Evolutionary conservation across 208 protist genomes (phyloP), one percentile per base, ranked within the genome.

Genomic region (Leishmania lainsoni): DNA sequence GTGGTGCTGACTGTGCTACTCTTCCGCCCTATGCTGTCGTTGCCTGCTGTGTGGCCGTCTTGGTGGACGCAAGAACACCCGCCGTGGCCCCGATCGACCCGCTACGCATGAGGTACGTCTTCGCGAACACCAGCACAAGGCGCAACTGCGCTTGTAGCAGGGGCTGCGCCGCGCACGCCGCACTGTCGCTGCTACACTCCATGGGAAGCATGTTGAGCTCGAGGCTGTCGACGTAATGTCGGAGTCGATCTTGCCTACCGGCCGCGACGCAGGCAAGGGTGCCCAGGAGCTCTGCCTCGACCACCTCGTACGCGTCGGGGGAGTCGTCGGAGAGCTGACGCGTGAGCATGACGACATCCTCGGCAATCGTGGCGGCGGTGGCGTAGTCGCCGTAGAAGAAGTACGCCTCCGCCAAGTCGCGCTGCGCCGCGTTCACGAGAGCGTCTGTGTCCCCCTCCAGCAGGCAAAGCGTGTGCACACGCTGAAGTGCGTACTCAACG

Each of bases 401-500:
- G 79, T 84, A 89, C 14, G 86, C 52, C 76, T 94, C 90, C 0
- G 86, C 83, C 5, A 92, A 80, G 61, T 91, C 87, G 45, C 85
- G 84, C 81, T 91, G 88, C 26, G 88, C 88, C 4, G 78, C 83
- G 78, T 85, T 87, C 56, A 94, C 88, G 9, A 83, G 72, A 1
- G 79, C 81, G 17, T 81, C 89, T 20, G 87, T 90, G 77, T 87
- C 86, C 22, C 87, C 83, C 49, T 90, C 81, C 61, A 87, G 63
- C 58, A 92, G 56, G 76, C 87, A 92, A 52, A 90, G 75, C 9
- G 79, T 83, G 71, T 94, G 88, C n/a, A 92, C 88, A 26, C 88
- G 90, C 80, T 94, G 88, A 58, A 90, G 81, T 51, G 84, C 90
- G 85, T 89, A 92, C 74, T 87, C 69, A 45, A 86, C 80, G 5